Conservation (phyloP, 31 red algal species). For the Odonthalia washingtoniensis region DNA sequence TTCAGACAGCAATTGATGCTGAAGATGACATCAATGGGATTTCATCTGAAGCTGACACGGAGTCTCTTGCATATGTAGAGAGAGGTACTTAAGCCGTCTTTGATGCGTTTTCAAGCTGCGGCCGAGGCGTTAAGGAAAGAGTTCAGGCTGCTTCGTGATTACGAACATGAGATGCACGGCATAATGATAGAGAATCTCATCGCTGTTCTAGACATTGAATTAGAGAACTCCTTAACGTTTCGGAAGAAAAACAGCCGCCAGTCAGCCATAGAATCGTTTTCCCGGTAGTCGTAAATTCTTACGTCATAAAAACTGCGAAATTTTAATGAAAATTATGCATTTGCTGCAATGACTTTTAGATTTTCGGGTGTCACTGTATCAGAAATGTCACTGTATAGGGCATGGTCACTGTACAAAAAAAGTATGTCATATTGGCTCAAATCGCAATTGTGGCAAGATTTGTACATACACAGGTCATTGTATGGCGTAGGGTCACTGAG, state of each 20-base stretch:
- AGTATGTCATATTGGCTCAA: too few species aligned
- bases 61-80: too few species aligned
- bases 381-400: too few species aligned
- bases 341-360: too few species aligned
- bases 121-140: neutral
- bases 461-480: too few species aligned
- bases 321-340: too few species aligned
- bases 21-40: neutral
- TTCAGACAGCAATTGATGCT: neutral
- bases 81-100: neutral
- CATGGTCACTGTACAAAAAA: too few species aligned
- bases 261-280: neutral
- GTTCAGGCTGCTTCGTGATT: neutral
- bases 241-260: slow-evolving; percentile 1
- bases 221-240: neutral
- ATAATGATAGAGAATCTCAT: neutral
- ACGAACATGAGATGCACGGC: neutral
- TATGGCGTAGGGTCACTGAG: too few species aligned
- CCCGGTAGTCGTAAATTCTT: neutral
- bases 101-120: neutral
- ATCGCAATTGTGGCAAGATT: too few species aligned
- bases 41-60: too few species aligned
- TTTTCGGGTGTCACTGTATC: too few species aligned
- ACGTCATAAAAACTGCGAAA: too few species aligned
- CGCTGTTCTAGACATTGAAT: neutral